Percentiles rank a stretch among this genome's conserved stretches.
Conservation (phyloP, 2,329 filamentous ascomycete genomes). For the Beauveria brongniartii region DNA sequence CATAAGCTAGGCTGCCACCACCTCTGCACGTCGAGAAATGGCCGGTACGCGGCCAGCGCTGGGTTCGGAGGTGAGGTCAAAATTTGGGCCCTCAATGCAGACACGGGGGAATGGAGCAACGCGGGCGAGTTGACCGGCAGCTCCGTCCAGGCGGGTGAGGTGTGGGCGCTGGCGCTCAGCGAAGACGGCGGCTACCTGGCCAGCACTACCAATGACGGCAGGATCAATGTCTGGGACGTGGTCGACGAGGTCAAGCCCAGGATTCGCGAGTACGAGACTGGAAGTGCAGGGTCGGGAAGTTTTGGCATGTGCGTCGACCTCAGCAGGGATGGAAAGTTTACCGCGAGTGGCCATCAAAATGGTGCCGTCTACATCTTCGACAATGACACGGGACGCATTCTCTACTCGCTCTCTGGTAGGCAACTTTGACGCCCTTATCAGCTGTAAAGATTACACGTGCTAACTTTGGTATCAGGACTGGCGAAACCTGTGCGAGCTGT, state of each 20-base stretch:
- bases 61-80: conserved; percentile 88
- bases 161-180: conserved; percentile 84
- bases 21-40: conserved; percentile 61
- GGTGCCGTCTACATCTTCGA: conserved; percentile 92
- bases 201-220: conserved; percentile 79
- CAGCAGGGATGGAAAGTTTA: conserved; percentile 70
- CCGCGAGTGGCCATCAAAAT: conserved; percentile 87
- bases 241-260: conserved; percentile 47
- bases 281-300: conserved; percentile 61
- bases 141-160: conserved; percentile 55
- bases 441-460: not conserved
- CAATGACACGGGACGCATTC: conserved; percentile 76
- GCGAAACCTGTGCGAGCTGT: conserved; percentile 80
- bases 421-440: not conserved
- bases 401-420: conserved; percentile 75
- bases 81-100: conserved; percentile 62
- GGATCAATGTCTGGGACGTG: conserved; percentile 82
- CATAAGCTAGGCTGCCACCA: conserved; percentile 92
- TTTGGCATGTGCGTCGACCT: conserved; percentile 87
- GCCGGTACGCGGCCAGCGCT: conserved; percentile 67
- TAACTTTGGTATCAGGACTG: conserved; percentile 49
- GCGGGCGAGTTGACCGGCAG: conserved; percentile 33
- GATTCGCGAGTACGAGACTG: conserved; percentile 78
- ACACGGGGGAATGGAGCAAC: conserved; percentile 44
- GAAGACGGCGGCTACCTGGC: conserved; percentile 77